Base-by-base conservation (phyloP, 371 early-diverging fungal species). In the Mucor piriformis region DNA sequence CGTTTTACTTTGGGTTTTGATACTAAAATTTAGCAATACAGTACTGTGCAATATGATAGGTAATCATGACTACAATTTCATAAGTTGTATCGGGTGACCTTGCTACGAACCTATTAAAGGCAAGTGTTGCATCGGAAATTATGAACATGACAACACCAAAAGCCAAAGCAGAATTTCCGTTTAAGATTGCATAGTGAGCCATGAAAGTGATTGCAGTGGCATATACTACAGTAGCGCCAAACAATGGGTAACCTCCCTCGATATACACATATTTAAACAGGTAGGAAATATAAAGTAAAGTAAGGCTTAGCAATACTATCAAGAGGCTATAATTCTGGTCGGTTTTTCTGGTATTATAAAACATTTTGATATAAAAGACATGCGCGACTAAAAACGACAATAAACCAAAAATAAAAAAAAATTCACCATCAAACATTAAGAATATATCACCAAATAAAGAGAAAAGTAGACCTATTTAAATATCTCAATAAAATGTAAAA, bases 81-180 rank as follows among this genome's bases (percentile, higher is more conserved):
- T 23, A 44, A 27, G n/a, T 32, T 15, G 21, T 34, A 21, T 35
- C 37, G 16, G 63, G 24, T 27, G 57, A 38, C 15, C 50, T 33
- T 7, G 34, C 27, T 16, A 56, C 15, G 35, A 62, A 62, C 24
- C 56, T 62, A 21, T 62, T 44, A 7, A 50, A 44, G 4, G 56
- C 63, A 55, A 62, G 35, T 24, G 56, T 35, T 13, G 63, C 56
- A 27, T 62, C 63, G 4, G 63, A 62, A 16, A 62, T 55, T 42
- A 56, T 43, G 29, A 62, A 62, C 35, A 62, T 25, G 5, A 40
- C 32, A 10, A 56, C 63, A 15, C 63, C 63, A 6, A 62, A 7
- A 13, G 63, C 15, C 3, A 62, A 43, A 23, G 33, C 21, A 13
- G 25, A 21, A 15, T 56, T 56, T n/a, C 50, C 20, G 11, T 56